phyloP scores from a whole-genome alignment of 306 rosid species.

The Lathyrus sativus region DNA sequence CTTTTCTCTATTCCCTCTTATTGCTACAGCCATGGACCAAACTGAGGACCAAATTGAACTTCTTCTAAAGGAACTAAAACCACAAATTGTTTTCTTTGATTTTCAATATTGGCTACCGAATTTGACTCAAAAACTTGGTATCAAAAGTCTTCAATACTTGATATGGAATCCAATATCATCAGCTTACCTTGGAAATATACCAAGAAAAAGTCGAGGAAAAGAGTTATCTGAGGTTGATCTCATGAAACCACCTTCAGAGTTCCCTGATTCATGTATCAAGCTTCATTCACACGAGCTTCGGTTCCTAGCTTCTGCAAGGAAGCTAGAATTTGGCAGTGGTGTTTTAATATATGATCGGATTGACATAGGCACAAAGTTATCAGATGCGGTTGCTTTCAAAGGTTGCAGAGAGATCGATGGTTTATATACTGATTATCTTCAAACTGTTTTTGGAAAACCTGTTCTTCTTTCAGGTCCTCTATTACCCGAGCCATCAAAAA shows the following conservation, averaged over 20 bases:
- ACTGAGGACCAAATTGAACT: constrained; percentile 28
- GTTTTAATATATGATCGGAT: constrained; percentile 23
- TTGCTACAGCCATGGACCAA: constrained; percentile 43
- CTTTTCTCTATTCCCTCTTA: background rate
- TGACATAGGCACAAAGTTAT: background rate
- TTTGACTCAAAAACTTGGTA: background rate
- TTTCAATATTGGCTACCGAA: constrained; percentile 40
- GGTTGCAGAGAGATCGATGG: constrained; percentile 44
- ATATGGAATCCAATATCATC: no score
- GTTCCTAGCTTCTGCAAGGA: constrained; percentile 7
- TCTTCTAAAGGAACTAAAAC: constrained; percentile 25
- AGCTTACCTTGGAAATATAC: no score
- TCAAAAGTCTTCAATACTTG: constrained; percentile 34
- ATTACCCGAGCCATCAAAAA: constrained; percentile 8
- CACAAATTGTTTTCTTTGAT: constrained; percentile 44
- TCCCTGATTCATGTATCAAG: constrained; percentile 33
- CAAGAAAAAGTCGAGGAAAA: no score
- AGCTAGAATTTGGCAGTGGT: constrained; percentile 26
- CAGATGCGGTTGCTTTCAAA: constrained; percentile 41
- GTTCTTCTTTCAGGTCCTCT: constrained; percentile 43
- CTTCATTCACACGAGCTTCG: constrained; percentile 35
- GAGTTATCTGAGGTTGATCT: constrained; percentile 33
- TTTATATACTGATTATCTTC: constrained; percentile 35
- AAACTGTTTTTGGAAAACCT: constrained; percentile 26
- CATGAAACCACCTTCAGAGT: constrained; percentile 40